Evolutionary conservation across 371 early-diverging fungal species (phyloP), one percentile per base, ranked within the genome.

Genomic region (Sanchytrium tribonematis): DNA sequence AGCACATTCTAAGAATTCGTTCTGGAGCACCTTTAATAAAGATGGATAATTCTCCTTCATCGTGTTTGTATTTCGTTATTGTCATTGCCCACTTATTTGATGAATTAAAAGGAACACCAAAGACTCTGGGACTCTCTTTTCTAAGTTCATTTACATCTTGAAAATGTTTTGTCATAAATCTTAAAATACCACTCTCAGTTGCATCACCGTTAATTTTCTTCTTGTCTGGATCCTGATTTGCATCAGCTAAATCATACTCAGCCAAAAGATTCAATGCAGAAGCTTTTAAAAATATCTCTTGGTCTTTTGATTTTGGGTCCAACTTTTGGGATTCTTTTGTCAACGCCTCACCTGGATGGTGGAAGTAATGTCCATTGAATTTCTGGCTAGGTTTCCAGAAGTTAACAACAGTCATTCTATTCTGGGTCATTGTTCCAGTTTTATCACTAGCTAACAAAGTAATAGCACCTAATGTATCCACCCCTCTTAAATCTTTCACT

Each of bases 21-120:
- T 94, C 95, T 22, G 95, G 95, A 0, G 95, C 95, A 66, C 95
- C 95, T 76, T 94, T 93, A 48, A 93, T 81, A 77, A 82, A 85
- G 1, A 89, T 78, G 17, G 84, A 90, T 69, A 85, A 77, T 1
- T 74, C 70, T 1, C 91, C 91, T 29, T 73, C 75, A 48, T 76
- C 76, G 73, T 92, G 90, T 29, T 74, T 73, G 68, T 78, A 76
- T 70, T 79, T 71, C 74, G 89, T 88, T 70, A 95, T 86, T 1
- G 90, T 83, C 82, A 94, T 80, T 69, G 85, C 85, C 92, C 91
- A 91, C 77, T 95, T 95, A 84, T 85, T 93, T 30, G 85, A 83
- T 2, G 89, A 87, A 80, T 90, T 93, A 83, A 95, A 94, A 27
- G 96, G 96, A 28, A 95, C 85, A 74, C 94, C 96, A 76, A 90